Evolutionary conservation across 2,329 filamentous ascomycete genomes (phyloP).

Genomic region (Ophiocordyceps sinensis): DNA sequence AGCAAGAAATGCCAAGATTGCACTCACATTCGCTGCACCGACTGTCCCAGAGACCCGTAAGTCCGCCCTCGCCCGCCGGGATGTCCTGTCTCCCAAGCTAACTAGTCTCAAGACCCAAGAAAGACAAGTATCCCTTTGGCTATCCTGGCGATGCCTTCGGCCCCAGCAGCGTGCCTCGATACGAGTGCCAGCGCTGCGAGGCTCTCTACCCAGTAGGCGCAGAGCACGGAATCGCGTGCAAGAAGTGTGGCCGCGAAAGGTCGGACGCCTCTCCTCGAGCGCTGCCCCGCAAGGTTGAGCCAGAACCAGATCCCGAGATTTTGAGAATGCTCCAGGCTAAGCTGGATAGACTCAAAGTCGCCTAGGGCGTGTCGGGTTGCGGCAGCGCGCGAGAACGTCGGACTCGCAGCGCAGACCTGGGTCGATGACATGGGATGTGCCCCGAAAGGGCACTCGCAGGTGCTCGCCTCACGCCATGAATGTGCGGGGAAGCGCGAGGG

Average conservation of each 20-base stretch:
- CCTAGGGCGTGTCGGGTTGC: constrained; percentile 6
- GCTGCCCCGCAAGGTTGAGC: constrained; percentile 44
- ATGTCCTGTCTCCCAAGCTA: background rate
- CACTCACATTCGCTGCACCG: constrained; percentile 60
- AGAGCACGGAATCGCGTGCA: constrained; percentile 39
- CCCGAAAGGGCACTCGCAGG: too few species aligned
- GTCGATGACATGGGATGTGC: background rate
- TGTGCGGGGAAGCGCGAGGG: too few species aligned
- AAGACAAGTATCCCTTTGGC: constrained; percentile 52
- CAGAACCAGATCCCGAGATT: constrained; percentile 45
- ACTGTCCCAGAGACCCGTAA: constrained; percentile 69
- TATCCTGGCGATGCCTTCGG: constrained; percentile 54
- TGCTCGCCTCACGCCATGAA: too few species aligned
- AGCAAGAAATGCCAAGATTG: constrained; percentile 54
- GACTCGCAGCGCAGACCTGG: background rate
- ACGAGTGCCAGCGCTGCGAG: constrained; percentile 49
- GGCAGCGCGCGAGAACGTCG: too few species aligned
- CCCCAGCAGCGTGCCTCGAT: constrained; percentile 33
- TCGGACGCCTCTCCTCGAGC: constrained; percentile 44
- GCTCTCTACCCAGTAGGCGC: constrained; percentile 37
- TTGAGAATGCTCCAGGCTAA: constrained; percentile 42
- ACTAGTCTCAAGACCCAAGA: constrained; percentile 41
- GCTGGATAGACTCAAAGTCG: constrained; percentile 28
- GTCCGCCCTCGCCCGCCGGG: constrained; percentile 19
- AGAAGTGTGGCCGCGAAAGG: constrained; percentile 44